Evolutionary conservation across 495 filamentous ascomycete species (phyloP), one percentile per base, ranked within the genome.

Genomic region (Penicillium pulvis): DNA sequence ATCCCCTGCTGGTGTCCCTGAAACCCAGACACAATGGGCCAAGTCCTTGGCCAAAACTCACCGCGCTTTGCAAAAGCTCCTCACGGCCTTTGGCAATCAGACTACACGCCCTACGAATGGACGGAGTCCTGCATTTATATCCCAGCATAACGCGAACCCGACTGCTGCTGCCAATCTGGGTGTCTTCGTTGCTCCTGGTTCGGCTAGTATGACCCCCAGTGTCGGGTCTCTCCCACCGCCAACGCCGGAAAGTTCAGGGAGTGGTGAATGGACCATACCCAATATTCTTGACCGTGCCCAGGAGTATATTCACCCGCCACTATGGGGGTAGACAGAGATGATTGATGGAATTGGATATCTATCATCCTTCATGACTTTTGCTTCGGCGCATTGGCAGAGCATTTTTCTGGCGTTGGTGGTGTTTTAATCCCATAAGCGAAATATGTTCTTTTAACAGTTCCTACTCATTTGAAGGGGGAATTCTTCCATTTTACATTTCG

Each of bases 231-330:
- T 78, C 9, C 75, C 76, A 20, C 78, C 78, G 1, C 74, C 75
- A 41, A 81, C 78, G 1, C 78, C 78, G 6, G 78, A 81, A 52
- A 79, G 76, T 61, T 78, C 77, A 12, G 74, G 70, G 23, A 79
- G 78, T 53, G 71, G 78, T 10, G 78, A 81, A 59, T 81, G 76
- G 78, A 67, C 76, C 23, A 71, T 76, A 14, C 76, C 75, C 3
- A 79, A 75, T 54, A 66, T 81, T 26, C 43, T 81, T 17, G 78
- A 79, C 50, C 73, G 78, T 19, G 78, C 78, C 17, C 66, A 71
- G 28, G 78, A 81, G 59, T 81, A 78, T 54, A 79, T 81, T 28
- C 78, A 81, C 43, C 75, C 78, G 19, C 76, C 78, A 5, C 61
- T 81, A 23, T 79, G 78, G 78, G 66, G 75, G 30, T 79, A 67